A percentile compares a stretch with the other conserved stretches of the same genome.
Conservation (phyloP, 2,329 filamentous ascomycete species). For the Orbilia blumenaviensis region DNA sequence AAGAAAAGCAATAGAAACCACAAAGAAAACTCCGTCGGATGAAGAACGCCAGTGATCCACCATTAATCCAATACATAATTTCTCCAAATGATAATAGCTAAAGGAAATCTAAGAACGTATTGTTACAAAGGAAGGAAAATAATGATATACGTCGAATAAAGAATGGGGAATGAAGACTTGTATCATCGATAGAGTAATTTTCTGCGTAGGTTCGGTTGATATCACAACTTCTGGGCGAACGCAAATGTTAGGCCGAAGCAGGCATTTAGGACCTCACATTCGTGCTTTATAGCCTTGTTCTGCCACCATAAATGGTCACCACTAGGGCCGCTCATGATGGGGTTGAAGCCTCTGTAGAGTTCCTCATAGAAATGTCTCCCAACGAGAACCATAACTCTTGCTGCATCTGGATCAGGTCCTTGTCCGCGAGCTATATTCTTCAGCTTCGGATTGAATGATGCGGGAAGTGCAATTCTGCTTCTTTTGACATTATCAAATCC, state of each 20-base stretch:
- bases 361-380: slow-evolving; percentile 54
- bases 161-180: slow-evolving; percentile 1
- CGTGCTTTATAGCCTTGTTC: slow-evolving; percentile 51
- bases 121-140: slow-evolving; percentile 7
- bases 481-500: slow-evolving; percentile 54
- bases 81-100: slow-evolving; percentile 1
- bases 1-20: not conserved
- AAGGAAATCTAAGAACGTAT: slow-evolving; percentile 23
- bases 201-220: not conserved
- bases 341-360: slow-evolving; percentile 50
- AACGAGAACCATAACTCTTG: slow-evolving; percentile 53
- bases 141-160: not conserved
- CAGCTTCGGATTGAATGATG: slow-evolving; percentile 43
- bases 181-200: not conserved
- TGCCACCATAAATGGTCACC: slow-evolving; percentile 51
- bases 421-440: slow-evolving; percentile 45
- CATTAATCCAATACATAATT: slow-evolving; percentile 33
- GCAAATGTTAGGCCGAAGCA: slow-evolving; percentile 53
- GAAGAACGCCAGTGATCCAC: slow-evolving; percentile 50
- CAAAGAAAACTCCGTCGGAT: slow-evolving; percentile 20
- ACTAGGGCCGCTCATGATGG: slow-evolving; percentile 20
- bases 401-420: slow-evolving; percentile 50
- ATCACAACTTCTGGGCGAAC: slow-evolving; percentile 53
- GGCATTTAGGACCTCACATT: slow-evolving; percentile 51
- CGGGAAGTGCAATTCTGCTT: slow-evolving; percentile 52